Evolutionary conservation across 1,284 basidiomycete species (phyloP), one percentile per base, ranked within the genome.

Genomic region (Ustilago lituana): DNA sequence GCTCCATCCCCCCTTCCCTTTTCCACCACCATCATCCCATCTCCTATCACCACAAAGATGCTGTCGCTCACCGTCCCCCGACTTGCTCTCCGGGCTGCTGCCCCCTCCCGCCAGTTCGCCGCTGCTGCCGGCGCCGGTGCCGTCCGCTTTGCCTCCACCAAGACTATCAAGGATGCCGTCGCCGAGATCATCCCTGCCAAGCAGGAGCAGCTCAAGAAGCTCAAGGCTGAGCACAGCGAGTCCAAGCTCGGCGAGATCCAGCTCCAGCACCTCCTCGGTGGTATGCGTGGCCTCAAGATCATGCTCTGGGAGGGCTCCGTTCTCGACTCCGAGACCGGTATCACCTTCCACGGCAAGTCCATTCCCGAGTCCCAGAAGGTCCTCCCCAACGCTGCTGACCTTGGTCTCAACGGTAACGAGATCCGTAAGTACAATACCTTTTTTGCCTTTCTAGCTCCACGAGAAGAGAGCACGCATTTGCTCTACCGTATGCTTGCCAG

Each of bases 261-360:
- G 66, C 72, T 81, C 23, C 58, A 63, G 51, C 71, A 80, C 76
- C 70, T 81, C 43, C 68, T 81, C 54, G 79, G 79, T 59, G 79
- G 79, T 61, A 81, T 81, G 79, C 75, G 79, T 52, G 79, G 79
- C 26, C 74, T 81, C 41, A 81, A 81, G 77, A 65, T 76, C 66
- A 81, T 81, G 79, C 79, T 81, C 55, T 81, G 79, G 79, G 78
- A 81, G 66, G 79, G 79, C 43, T 79, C 77, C 62, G 79, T 81
- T 44, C 74, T 81, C 55, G 79, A 81, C 66, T 66, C 79, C 23
- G 74, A 81, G 61, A 72, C 62, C 52, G 79, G 79, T 54, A 81
- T 81, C 70, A 75, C 76, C 59, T 81, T 81, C 79, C 79, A 81
- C 77, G 79, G 79, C 45, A 74, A 73, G 70, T 73, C 71, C 50